Percentiles rank a stretch among this genome's conserved stretches.
Conservation (phyloP, 2,329 filamentous ascomycete species). For the Sporothrix pseudoabietina region DNA sequence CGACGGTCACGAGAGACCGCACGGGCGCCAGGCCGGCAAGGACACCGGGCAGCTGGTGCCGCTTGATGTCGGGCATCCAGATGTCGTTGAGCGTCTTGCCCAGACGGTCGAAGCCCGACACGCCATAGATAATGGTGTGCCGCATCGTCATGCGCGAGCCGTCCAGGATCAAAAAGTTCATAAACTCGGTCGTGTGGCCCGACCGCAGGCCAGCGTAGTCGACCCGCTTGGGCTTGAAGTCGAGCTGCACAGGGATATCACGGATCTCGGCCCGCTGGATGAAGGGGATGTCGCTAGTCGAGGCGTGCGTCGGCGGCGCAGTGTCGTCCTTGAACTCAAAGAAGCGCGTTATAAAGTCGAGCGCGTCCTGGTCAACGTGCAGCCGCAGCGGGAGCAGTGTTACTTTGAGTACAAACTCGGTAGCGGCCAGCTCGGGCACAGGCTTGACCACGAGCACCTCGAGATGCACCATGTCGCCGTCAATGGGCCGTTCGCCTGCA, state of each 20-base stretch:
- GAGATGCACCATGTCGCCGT: conserved; percentile 85
- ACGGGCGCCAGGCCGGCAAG: conserved; percentile 87
- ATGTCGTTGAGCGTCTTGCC: conserved; percentile 91
- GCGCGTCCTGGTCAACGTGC: conserved; percentile 94
- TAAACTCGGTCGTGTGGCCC: conserved; percentile 93
- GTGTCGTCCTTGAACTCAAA: conserved; percentile 94
- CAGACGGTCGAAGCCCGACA: conserved; percentile 85
- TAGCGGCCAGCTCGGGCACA: conserved; percentile 77
- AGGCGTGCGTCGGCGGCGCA: conserved; percentile 52
- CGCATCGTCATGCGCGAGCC: conserved; percentile 82
- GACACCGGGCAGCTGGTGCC: conserved; percentile 85
- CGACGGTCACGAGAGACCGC: conserved; percentile 88
- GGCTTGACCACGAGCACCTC: conserved; percentile 88
- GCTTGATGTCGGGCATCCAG: conserved; percentile 91
- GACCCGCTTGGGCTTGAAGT: conserved; percentile 98
- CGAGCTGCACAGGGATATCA: conserved; percentile 76
- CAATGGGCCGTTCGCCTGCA: conserved; percentile 81
- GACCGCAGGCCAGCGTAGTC: conserved; percentile 92
- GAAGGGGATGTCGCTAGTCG: conserved; percentile 76
- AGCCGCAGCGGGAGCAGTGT: conserved; percentile 81
- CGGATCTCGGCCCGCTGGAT: conserved; percentile 87
- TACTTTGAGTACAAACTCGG: conserved; percentile 82
- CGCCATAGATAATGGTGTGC: conserved; percentile 89
- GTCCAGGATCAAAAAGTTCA: conserved; percentile 96
- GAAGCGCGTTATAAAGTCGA: conserved; percentile 96